phyloP scores from a whole-genome alignment of 148 eudicot genomes.

The Fallopia convolvulus region DNA sequence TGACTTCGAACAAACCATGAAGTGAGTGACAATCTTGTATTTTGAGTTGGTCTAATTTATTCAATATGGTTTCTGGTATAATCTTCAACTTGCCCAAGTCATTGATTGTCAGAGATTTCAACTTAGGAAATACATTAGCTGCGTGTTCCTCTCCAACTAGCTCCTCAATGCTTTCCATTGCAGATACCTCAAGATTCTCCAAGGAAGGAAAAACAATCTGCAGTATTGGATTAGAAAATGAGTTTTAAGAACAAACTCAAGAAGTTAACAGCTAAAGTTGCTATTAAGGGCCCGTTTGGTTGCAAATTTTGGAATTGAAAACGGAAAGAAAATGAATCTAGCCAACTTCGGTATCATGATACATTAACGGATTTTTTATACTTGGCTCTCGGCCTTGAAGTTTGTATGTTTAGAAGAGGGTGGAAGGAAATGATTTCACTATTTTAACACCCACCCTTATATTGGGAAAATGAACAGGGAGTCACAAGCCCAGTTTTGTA shows the following conservation, averaged over 20 bases:
- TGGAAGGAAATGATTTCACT: too few relatives aligned
- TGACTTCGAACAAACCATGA: conserved; percentile 2
- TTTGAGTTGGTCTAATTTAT: neutral
- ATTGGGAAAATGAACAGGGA: too few relatives aligned
- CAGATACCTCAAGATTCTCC: neutral
- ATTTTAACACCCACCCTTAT: too few relatives aligned
- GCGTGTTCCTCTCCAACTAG: neutral
- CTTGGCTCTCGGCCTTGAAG: too few relatives aligned
- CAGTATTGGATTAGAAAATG: neutral
- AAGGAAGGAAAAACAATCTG: neutral
- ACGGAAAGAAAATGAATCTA: too few relatives aligned
- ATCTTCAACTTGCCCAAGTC: neutral
- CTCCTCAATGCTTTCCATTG: neutral
- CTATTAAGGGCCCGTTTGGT: too few relatives aligned
- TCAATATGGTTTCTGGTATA: conserved; percentile 3
- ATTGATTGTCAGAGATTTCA: neutral
- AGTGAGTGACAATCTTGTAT: neutral
- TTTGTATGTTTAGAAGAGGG: too few relatives aligned
- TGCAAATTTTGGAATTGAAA: too few relatives aligned
- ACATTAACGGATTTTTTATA: too few relatives aligned
- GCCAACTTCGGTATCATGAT: too few relatives aligned
- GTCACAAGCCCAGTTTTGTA: too few relatives aligned
- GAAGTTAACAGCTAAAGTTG: neutral
- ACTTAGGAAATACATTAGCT: neutral
- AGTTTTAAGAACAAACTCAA: neutral